These are phyloP conservation scores for Friedmanniomyces simplex DNA, from an alignment of 495 filamentous ascomycete species.

Conservation along the genomic window DNA sequence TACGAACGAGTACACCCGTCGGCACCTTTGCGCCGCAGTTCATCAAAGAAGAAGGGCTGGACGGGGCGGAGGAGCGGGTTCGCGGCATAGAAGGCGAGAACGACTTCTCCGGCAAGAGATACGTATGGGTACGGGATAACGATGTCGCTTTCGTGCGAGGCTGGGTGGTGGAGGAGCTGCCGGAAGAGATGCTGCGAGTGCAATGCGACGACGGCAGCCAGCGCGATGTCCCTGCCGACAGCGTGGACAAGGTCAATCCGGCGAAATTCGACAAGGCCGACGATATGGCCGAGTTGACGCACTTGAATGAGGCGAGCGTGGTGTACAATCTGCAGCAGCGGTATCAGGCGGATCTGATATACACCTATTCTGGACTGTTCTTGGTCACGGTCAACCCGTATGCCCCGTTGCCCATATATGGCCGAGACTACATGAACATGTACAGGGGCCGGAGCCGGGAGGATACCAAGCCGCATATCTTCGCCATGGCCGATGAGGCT, in stretches of 20 bases:
- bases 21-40: constrained; percentile 92
- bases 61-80: constrained; percentile 52
- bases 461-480: constrained; percentile 95
- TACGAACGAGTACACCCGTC: constrained; percentile 39
- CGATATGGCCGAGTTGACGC: constrained; percentile 98
- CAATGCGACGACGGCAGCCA: constrained; percentile 83
- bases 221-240: constrained; percentile 72
- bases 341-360: constrained; percentile 92
- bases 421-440: constrained; percentile 92
- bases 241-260: constrained; percentile 96
- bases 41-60: constrained; percentile 72
- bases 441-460: constrained; percentile 84
- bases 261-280: constrained; percentile 98
- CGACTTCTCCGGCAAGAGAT: constrained; percentile 97
- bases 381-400: constrained; percentile 97
- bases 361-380: constrained; percentile 97
- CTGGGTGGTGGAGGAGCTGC: constrained; percentile 75
- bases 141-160: constrained; percentile 83
- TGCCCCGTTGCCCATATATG: constrained; percentile 88
- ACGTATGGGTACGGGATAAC: constrained; percentile 90
- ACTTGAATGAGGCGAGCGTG: constrained; percentile 94
- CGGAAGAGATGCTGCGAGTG: constrained; percentile 57
- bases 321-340: constrained; percentile 91
- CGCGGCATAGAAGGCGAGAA: constrained; percentile 83
- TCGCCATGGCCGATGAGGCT: constrained; percentile 95